Conservation (phyloP, 371 early-diverging fungal genomes). For the Gilbertella persicaria region DNA sequence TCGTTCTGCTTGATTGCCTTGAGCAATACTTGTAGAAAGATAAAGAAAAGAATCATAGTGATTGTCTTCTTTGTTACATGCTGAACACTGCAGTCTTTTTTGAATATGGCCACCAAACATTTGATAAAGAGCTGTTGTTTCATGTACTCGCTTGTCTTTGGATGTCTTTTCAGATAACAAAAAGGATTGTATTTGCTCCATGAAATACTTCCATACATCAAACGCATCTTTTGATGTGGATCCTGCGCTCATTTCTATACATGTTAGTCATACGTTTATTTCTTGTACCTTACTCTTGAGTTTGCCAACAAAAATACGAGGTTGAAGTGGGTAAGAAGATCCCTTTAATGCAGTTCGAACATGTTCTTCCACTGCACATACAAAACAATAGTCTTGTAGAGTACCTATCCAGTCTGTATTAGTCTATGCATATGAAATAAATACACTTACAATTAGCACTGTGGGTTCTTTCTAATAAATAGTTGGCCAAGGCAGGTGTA, state of each 20-base stretch:
- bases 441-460: constrained; percentile 54
- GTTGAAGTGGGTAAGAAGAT: constrained; percentile 45
- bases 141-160: constrained; percentile 63
- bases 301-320: constrained; percentile 72
- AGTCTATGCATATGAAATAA: neutral
- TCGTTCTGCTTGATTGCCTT: constrained; percentile 61
- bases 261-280: neutral
- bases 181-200: constrained; percentile 56
- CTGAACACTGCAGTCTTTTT: constrained; percentile 67
- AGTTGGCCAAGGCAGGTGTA: constrained; percentile 82
- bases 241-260: constrained; percentile 73
- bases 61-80: constrained; percentile 70
- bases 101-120: constrained; percentile 86
- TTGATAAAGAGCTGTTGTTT: constrained; percentile 78
- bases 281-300: constrained; percentile 55
- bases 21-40: constrained; percentile 69
- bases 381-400: constrained; percentile 61
- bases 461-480: constrained; percentile 64
- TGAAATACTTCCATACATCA: constrained; percentile 75
- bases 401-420: constrained; percentile 48
- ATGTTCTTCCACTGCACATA: constrained; percentile 69
- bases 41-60: constrained; percentile 73
- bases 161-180: constrained; percentile 53
- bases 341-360: constrained; percentile 37
- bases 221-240: constrained; percentile 79